Percentiles rank a stretch among this genome's conserved stretches.
These are phyloP conservation scores for Arabidopsis suecica DNA, from an alignment of 345 rosid genomes.

Conservation along the genomic window DNA sequence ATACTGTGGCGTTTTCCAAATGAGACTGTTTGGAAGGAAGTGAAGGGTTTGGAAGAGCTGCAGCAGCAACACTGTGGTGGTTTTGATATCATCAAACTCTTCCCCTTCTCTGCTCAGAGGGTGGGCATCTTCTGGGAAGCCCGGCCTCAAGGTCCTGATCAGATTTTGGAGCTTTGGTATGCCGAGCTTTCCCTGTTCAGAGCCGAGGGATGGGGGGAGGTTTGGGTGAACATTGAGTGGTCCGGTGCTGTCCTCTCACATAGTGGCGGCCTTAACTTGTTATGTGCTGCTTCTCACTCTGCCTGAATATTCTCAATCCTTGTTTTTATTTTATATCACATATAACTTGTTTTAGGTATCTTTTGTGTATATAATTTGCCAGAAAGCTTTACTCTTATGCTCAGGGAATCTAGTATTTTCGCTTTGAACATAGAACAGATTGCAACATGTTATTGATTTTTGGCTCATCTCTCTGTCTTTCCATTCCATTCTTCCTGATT, in stretches of 20 bases:
- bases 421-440: no score
- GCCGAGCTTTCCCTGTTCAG: slow-evolving; percentile 5
- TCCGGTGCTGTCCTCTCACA: slow-evolving; percentile 7
- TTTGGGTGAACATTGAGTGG: slow-evolving; percentile 15
- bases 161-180: slow-evolving; percentile 19
- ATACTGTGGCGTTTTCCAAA: slow-evolving; percentile 5
- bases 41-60: slow-evolving; percentile 28
- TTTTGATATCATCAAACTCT: neutral
- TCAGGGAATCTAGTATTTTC: no score
- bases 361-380: no score
- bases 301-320: no score
- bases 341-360: no score
- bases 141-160: neutral
- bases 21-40: slow-evolving; percentile 23
- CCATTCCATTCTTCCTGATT: no score
- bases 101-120: neutral
- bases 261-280: no score
- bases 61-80: neutral
- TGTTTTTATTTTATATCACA: no score
- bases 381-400: no score
- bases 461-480: no score
- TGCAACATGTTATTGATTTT: no score
- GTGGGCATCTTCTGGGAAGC: slow-evolving; percentile 9
- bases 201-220: slow-evolving; percentile 31
- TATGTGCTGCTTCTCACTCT: no score